Conservation (phyloP, 1,284 basidiomycete species). For the Naganishia liquefaciens region DNA sequence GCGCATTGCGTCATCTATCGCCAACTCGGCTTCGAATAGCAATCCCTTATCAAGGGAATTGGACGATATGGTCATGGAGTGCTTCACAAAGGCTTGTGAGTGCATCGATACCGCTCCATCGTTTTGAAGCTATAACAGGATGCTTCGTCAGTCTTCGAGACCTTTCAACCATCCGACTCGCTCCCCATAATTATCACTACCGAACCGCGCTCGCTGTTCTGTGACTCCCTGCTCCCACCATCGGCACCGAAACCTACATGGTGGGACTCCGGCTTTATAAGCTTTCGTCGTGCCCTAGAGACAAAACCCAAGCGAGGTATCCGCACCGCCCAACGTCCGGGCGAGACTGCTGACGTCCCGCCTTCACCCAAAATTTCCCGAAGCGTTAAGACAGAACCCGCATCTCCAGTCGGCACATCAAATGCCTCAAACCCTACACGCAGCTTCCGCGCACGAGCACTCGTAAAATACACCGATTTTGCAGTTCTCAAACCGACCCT, state of each 20-base stretch:
- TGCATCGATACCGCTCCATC: constrained; percentile 37
- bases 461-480: constrained; percentile 19
- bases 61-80: constrained; percentile 80
- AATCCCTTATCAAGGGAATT: constrained; percentile 56
- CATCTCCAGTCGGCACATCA: background rate
- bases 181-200: constrained; percentile 64
- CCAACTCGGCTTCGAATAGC: constrained; percentile 1
- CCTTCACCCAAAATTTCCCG: background rate
- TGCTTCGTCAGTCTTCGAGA: constrained; percentile 23
- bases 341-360: background rate
- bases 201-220: constrained; percentile 67
- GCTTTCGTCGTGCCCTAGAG: constrained; percentile 5
- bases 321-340: background rate
- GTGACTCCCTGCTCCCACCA: constrained; percentile 69
- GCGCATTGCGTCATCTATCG: constrained; percentile 22
- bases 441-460: constrained; percentile 8
- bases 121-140: background rate
- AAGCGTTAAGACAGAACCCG: background rate
- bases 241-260: constrained; percentile 63
- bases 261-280: constrained; percentile 10
- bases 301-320: background rate
- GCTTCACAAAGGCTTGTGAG: constrained; percentile 73
- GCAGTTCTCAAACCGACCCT: constrained; percentile 53
- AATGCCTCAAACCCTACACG: background rate
- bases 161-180: constrained; percentile 30